phyloP scores from a whole-genome alignment of 2,329 filamentous ascomycete genomes.

The Colletotrichum liriopes region DNA sequence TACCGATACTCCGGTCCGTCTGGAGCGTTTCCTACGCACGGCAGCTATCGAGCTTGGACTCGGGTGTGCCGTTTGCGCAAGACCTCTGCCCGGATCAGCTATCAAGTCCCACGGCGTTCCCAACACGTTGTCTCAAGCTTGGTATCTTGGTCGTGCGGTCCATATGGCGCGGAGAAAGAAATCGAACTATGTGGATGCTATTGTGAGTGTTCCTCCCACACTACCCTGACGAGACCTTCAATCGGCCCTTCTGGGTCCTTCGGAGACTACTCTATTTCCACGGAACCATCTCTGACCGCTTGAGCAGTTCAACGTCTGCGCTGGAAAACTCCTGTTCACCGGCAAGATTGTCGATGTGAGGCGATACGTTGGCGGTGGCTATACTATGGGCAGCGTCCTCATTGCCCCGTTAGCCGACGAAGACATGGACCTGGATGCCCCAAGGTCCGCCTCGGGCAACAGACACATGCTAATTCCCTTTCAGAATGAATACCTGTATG shows the following conservation, averaged over 20 bases:
- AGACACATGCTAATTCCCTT: slow-evolving; percentile 57
- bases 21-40: slow-evolving; percentile 55
- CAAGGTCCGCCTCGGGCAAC: slow-evolving; percentile 34
- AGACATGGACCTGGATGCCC: slow-evolving; percentile 47
- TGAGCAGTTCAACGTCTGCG: neutral
- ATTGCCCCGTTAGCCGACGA: slow-evolving; percentile 51
- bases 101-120: slow-evolving; percentile 54
- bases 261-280: neutral
- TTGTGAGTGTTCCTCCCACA: slow-evolving; percentile 7
- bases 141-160: slow-evolving; percentile 53
- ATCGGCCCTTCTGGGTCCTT: neutral
- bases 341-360: slow-evolving; percentile 59
- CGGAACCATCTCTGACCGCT: neutral
- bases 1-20: slow-evolving; percentile 52
- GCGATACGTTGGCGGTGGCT: slow-evolving; percentile 57
- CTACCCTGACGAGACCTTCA: neutral
- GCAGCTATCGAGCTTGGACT: slow-evolving; percentile 57
- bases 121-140: slow-evolving; percentile 53
- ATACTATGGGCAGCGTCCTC: slow-evolving; percentile 58
- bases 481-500: slow-evolving; percentile 60
- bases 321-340: slow-evolving; percentile 54
- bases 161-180: slow-evolving; percentile 50
- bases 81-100: slow-evolving; percentile 51
- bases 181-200: slow-evolving; percentile 49
- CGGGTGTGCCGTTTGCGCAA: slow-evolving; percentile 54